phyloP scores from a whole-genome alignment of 116 monocot species.

The Dioscorea cayenensis region DNA sequence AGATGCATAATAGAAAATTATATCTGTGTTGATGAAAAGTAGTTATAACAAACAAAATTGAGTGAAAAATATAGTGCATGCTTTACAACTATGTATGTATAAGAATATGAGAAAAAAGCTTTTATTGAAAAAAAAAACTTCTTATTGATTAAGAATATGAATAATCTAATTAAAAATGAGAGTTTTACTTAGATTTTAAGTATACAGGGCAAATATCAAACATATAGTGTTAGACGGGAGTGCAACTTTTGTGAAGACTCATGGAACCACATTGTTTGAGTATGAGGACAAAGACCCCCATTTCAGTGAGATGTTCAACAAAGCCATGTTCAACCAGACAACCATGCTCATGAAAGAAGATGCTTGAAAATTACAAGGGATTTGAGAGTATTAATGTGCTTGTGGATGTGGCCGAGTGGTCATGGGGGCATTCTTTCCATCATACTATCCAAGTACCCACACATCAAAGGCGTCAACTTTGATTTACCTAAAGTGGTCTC shows the following conservation, averaged over 20 bases:
- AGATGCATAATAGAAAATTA: no score
- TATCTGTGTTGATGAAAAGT: no score
- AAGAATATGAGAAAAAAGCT: no score
- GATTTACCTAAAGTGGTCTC: constrained; percentile 6
- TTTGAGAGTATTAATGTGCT: background rate
- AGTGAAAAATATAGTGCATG: no score
- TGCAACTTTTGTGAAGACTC: constrained; percentile 7
- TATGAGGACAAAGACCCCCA: constrained; percentile 1
- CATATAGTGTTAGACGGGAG: constrained; percentile 14
- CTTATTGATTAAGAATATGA: no score
- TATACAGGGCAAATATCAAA: constrained; percentile 2
- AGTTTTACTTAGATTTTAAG: background rate
- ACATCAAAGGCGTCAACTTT: constrained; percentile 11
- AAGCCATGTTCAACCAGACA: constrained; percentile 11
- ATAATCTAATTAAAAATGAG: no score
- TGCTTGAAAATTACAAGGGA: constrained; percentile 7
- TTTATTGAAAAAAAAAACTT: no score
- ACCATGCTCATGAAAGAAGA: constrained; percentile 7
- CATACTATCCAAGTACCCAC: constrained; percentile 7
- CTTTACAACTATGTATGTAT: no score
- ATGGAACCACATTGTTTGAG: constrained; percentile 4
- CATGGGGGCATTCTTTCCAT: constrained; percentile 1
- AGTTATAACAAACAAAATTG: no score
- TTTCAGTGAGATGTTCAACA: constrained; percentile 6
- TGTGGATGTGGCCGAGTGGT: constrained; percentile 4